Evolutionary conservation across 2,329 filamentous ascomycete species (phyloP).

Genomic region (Elsinoe australis): DNA sequence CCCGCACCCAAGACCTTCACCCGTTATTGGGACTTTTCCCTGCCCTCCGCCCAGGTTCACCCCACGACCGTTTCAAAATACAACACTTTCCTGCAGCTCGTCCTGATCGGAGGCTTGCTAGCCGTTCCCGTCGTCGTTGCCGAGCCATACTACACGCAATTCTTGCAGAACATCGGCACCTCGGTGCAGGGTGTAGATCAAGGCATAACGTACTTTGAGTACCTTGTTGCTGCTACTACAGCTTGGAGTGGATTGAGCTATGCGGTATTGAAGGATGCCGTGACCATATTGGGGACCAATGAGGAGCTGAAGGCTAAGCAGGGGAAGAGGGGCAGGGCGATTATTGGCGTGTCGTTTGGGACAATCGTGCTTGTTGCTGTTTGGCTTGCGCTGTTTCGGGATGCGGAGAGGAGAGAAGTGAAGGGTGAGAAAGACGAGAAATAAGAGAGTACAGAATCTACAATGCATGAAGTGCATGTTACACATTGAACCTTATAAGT

Average conservation of each 20-base stretch:
- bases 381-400: conserved; percentile 22
- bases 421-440: neutral
- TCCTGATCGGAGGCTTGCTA: conserved; percentile 76
- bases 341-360: conserved; percentile 42
- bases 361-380: conserved; percentile 37
- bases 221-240: conserved; percentile 79
- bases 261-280: conserved; percentile 80
- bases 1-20: conserved; percentile 87
- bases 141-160: conserved; percentile 18
- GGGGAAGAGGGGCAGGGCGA: conserved; percentile 40
- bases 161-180: neutral
- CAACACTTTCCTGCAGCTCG: conserved; percentile 87
- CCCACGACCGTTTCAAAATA: conserved; percentile 78
- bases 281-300: conserved; percentile 64
- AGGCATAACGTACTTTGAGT: conserved; percentile 47
- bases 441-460: neutral
- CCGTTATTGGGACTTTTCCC: conserved; percentile 94
- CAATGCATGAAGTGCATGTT: neutral
- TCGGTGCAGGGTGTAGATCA: conserved; percentile 26
- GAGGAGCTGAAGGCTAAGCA: conserved; percentile 43
- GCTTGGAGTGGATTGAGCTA: conserved; percentile 93
- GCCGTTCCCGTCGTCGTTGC: conserved; percentile 61
- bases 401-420: neutral
- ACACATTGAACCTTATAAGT: too few species aligned
- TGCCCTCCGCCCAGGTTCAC: conserved; percentile 77